Evolutionary conservation across 495 filamentous ascomycete species (phyloP), one percentile per base, ranked within the genome.

Genomic region (Chaetomium tenue): DNA sequence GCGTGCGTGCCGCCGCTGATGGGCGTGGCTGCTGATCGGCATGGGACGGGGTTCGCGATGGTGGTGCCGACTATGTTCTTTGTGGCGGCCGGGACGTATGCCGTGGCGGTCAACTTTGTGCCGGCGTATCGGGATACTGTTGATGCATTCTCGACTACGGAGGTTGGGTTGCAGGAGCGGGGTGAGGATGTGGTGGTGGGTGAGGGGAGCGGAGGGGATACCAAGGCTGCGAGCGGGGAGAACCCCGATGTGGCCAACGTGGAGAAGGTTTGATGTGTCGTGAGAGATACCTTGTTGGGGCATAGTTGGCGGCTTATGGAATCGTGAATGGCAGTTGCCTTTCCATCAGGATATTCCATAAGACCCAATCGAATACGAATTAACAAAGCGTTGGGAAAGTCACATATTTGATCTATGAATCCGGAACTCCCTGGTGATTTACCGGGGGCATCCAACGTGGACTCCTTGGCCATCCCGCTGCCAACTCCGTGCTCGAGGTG

Each of bases 1-100:
- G 87, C 86, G 18, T 78, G 85, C 16, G 83, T 90, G 58, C 88
- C 87, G 1, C 82, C 88, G 0, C 78, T 90, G 63, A 82, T 84
- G 50, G 88, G 86, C 15, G 77, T 76, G 5, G 84, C 83, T 0
- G 83, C 86, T 15, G 85, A 87, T 44, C 23, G 39, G 20, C 69
- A 64, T 55, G 65, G 66, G 46, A 70, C 67, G 25, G 74, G 77
- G 20, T 76, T 79, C 37, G 74, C 74, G 13, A 79, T 81, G 70
- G 71, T 78, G 18, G 80, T 85, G 37, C 77, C 77, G 5, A 64
- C 78, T 63, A 66, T 63, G 33, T 78, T 78, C 23, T 81, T 76
- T 63, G 65, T 77, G 4, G 65, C 78, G 23, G 77, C 78, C 5
- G 78, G 78, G 76, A 70, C 72, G 33, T 75, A 75, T 58, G 66